Conservation (phyloP, 2,329 filamentous ascomycete species). For the Allantophomopsis cytisporea region DNA sequence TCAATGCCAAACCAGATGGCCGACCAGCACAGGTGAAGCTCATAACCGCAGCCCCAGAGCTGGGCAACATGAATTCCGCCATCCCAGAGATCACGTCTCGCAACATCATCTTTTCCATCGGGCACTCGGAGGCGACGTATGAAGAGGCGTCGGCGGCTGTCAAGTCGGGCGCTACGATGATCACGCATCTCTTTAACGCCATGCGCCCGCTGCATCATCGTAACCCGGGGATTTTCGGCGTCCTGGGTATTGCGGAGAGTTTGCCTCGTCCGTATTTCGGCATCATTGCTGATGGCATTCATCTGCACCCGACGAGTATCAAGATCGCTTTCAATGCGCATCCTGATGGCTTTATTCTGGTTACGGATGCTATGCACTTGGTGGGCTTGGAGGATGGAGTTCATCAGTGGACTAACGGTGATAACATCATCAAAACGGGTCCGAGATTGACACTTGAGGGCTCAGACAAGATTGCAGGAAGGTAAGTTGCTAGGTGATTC, state of each 20-base stretch:
- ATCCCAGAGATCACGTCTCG: constrained; percentile 53
- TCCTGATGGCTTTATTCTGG: constrained; percentile 72
- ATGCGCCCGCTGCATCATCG: constrained; percentile 86
- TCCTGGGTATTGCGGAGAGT: constrained; percentile 53
- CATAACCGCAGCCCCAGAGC: constrained; percentile 79
- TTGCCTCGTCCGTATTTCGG: constrained; percentile 61
- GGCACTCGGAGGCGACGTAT: constrained; percentile 79
- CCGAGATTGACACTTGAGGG: constrained; percentile 62
- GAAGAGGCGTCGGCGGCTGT: constrained; percentile 65
- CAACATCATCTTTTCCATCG: constrained; percentile 67
- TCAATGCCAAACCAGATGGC: constrained; percentile 25
- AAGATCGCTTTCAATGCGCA: constrained; percentile 84
- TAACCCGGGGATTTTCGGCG: constrained; percentile 80
- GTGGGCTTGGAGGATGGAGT: constrained; percentile 72
- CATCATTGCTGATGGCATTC: constrained; percentile 81
- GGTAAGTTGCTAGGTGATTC: constrained; percentile 27
- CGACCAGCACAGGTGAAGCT: constrained; percentile 43
- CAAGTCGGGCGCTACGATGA: constrained; percentile 68
- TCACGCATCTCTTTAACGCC: constrained; percentile 89
- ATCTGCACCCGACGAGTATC: constrained; percentile 76
- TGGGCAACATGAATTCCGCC: constrained; percentile 51
- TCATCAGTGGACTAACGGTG: constrained; percentile 75
- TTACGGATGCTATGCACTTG: constrained; percentile 86
- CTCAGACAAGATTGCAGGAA: constrained; percentile 66
- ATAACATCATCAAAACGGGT: constrained; percentile 56